A percentile compares a stretch with the other conserved stretches of the same genome.
Conservation (phyloP, 2,329 filamentous ascomycete species). For the Stagonosporopsis tanaceti region DNA sequence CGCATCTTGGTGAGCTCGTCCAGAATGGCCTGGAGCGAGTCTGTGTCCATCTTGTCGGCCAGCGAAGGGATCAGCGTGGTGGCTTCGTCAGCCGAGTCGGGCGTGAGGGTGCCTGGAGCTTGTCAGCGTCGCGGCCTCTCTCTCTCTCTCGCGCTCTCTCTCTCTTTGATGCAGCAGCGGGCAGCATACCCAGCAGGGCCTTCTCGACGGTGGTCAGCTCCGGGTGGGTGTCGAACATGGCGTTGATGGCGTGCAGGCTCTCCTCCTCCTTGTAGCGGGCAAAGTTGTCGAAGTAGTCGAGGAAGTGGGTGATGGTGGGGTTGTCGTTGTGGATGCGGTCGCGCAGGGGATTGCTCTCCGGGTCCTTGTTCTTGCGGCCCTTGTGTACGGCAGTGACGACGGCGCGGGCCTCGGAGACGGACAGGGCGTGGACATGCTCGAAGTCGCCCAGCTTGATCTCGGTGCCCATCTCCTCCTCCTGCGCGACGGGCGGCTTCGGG, state of each 20-base stretch:
- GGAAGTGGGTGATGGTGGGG: constrained; percentile 80
- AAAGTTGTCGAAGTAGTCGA: constrained; percentile 93
- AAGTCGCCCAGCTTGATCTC: constrained; percentile 92
- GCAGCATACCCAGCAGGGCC: constrained; percentile 78
- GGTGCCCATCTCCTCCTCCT: constrained; percentile 86
- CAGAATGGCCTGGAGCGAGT: constrained; percentile 84
- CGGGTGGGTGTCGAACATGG: constrained; percentile 79
- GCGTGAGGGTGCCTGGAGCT: constrained; percentile 82
- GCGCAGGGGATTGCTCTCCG: constrained; percentile 72
- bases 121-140: constrained; percentile 17
- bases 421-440: constrained; percentile 87
- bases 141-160: neutral
- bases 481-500: constrained; percentile 69
- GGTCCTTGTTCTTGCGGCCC: constrained; percentile 76
- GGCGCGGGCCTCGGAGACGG: constrained; percentile 88
- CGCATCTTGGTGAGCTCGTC: constrained; percentile 88
- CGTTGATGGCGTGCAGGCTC: constrained; percentile 92
- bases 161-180: neutral
- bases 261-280: constrained; percentile 95
- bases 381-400: constrained; percentile 89
- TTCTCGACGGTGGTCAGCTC: constrained; percentile 91
- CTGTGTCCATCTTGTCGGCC: constrained; percentile 87
- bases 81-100: constrained; percentile 91
- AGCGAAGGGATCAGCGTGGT: constrained; percentile 94
- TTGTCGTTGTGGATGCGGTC: constrained; percentile 72